Percentiles rank a stretch among this genome's conserved stretches.
phyloP scores from a whole-genome alignment of 768 basidiomycete species.

The Tylopilus subfusipes region DNA sequence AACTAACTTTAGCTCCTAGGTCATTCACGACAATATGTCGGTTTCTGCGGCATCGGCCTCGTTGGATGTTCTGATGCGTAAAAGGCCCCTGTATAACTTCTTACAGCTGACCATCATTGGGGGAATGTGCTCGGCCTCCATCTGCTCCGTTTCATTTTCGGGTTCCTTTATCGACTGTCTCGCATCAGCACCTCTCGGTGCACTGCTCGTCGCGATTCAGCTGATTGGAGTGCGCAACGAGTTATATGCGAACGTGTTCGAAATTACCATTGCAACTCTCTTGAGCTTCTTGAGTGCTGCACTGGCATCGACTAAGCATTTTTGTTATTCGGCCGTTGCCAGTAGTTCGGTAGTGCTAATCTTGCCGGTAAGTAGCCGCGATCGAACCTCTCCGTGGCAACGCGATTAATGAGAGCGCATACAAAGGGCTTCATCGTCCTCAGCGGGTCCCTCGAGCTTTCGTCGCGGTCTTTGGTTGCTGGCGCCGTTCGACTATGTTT shows the following conservation, averaged over 20 bases:
- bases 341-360: constrained; percentile 78
- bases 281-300: constrained; percentile 79
- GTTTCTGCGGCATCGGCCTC: constrained; percentile 68
- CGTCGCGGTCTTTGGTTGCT: constrained; percentile 76
- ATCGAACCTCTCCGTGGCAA: neutral
- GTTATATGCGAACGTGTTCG: constrained; percentile 77
- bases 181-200: constrained; percentile 70
- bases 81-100: constrained; percentile 55
- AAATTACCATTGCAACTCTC: constrained; percentile 76
- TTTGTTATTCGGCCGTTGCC: constrained; percentile 81
- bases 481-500: constrained; percentile 85
- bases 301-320: constrained; percentile 58
- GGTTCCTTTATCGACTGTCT: constrained; percentile 79
- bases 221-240: constrained; percentile 70
- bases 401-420: neutral
- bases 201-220: constrained; percentile 69
- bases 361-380: constrained; percentile 51
- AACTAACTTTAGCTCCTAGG: constrained; percentile 36
- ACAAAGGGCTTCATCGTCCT: constrained; percentile 62
- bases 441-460: constrained; percentile 71
- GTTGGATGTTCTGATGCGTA: constrained; percentile 72
- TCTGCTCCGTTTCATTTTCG: constrained; percentile 67
- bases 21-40: constrained; percentile 78
- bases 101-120: constrained; percentile 68
- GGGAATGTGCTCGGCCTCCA: constrained; percentile 71